Conservation (phyloP, 257 asterid genomes). For the Nemophila menziesii region DNA sequence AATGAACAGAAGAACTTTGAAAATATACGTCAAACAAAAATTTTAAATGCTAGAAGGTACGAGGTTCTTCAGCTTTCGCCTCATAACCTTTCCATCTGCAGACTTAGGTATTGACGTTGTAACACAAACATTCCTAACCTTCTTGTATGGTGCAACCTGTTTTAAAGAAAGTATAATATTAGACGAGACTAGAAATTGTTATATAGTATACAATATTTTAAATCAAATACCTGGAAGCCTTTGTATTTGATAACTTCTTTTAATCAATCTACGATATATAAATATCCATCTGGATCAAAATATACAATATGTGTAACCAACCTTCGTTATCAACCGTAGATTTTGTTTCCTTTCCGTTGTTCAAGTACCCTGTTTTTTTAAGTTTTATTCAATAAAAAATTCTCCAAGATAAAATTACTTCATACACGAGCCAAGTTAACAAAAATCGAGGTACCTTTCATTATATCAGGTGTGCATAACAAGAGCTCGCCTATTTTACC, state of each 20-base stretch:
- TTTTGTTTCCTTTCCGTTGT: conserved; percentile 41
- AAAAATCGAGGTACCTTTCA: conserved; percentile 48
- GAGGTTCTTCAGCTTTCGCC: neutral
- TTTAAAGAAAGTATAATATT: too few species aligned
- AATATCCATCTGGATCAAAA: conserved; percentile 68
- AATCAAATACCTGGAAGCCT: conserved; percentile 66
- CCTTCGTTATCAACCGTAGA: conserved; percentile 54
- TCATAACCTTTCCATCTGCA: conserved; percentile 48
- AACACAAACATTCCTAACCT: conserved; percentile 54
- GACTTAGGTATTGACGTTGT: conserved; percentile 24
- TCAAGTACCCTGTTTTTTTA: conserved; percentile 42
- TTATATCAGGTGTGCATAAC: conserved; percentile 56
- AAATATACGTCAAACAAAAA: conserved; percentile 5
- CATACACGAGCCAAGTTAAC: too few species aligned
- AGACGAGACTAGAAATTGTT: too few species aligned
- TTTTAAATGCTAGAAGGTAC: neutral
- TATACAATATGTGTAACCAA: conserved; percentile 65
- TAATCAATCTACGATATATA: conserved; percentile 59
- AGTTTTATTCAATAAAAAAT: neutral
- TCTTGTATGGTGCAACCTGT: conserved; percentile 84
- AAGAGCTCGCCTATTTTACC: conserved; percentile 71
- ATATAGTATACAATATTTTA: neutral
- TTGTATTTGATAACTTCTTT: conserved; percentile 77
- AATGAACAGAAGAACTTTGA: too few species aligned
- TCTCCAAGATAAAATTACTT: too few species aligned